Conservation (phyloP, 768 basidiomycete species). For the Leucocoprinus leucothites region DNA sequence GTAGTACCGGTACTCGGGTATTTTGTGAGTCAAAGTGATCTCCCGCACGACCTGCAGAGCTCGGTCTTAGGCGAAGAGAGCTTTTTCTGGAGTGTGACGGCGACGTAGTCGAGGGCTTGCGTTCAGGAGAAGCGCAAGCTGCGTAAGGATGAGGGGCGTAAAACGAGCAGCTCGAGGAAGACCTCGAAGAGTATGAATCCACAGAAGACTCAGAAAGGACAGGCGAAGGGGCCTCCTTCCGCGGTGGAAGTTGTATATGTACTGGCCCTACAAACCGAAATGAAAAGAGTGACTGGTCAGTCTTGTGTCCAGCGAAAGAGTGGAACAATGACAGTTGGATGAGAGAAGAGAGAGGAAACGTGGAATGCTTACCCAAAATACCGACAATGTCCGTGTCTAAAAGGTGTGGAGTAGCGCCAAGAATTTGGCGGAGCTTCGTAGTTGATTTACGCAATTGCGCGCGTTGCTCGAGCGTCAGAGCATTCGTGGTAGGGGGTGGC, state of each 20-base stretch:
- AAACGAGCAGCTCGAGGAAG: conserved; percentile 18
- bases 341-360: not conserved
- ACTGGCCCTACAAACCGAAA: conserved; percentile 17
- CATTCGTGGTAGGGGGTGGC: conserved; percentile 60
- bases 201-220: conserved; percentile 22
- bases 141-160: conserved; percentile 8
- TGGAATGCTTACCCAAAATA: conserved; percentile 18
- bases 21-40: conserved; percentile 2
- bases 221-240: conserved; percentile 10
- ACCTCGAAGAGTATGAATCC: conserved; percentile 22
- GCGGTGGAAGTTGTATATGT: conserved; percentile 17
- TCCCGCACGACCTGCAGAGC: not conserved
- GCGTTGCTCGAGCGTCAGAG: conserved; percentile 48
- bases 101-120: not conserved
- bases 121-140: conserved; percentile 5
- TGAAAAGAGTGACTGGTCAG: conserved; percentile 2
- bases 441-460: conserved; percentile 53
- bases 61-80: not conserved
- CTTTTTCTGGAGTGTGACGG: not conserved
- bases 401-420: conserved; percentile 59
- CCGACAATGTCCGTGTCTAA: conserved; percentile 30
- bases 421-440: conserved; percentile 55
- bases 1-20: conserved; percentile 18
- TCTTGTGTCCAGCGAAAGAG: not conserved
- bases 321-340: not conserved